phyloP scores from a whole-genome alignment of 2,329 filamentous ascomycete genomes.

The Exserohilum rostratum region DNA sequence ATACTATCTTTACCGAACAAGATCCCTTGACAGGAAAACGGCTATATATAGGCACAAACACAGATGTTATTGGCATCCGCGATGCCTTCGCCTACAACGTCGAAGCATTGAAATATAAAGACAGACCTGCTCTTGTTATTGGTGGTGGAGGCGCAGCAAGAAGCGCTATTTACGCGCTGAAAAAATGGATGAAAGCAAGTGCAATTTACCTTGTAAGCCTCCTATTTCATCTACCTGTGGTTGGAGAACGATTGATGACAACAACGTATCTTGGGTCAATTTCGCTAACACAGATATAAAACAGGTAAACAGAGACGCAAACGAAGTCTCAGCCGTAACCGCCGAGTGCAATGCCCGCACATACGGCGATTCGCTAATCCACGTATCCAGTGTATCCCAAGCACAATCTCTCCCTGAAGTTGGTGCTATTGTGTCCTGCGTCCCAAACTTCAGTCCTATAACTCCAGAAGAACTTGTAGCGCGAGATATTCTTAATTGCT shows the following conservation, averaged over 20 bases:
- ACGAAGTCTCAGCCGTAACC: slow-evolving; percentile 71
- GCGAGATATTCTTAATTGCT: slow-evolving; percentile 61
- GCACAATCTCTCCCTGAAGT: slow-evolving; percentile 64
- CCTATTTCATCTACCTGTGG: neutral
- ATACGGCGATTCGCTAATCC: slow-evolving; percentile 65
- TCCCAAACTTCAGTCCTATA: slow-evolving; percentile 76
- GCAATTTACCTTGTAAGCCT: slow-evolving; percentile 69
- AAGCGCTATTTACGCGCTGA: slow-evolving; percentile 75
- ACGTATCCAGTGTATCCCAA: slow-evolving; percentile 67
- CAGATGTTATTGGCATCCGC: slow-evolving; percentile 77
- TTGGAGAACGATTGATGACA: too few relatives aligned
- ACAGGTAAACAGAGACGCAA: slow-evolving; percentile 68
- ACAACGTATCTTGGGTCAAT: too few relatives aligned
- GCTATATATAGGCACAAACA: slow-evolving; percentile 75
- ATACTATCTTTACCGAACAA: slow-evolving; percentile 73
- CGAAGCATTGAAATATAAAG: slow-evolving; percentile 58
- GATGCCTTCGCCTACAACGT: slow-evolving; percentile 67
- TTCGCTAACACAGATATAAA: neutral
- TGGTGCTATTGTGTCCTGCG: slow-evolving; percentile 72
- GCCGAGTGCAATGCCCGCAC: slow-evolving; percentile 65
- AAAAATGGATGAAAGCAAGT: slow-evolving; percentile 70
- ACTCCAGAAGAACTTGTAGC: slow-evolving; percentile 67
- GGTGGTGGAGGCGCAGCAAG: slow-evolving; percentile 80
- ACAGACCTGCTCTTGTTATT: slow-evolving; percentile 72
- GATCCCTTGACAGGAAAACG: slow-evolving; percentile 54